Evolutionary conservation across 768 basidiomycete genomes (phyloP).

Genomic region (Mycena chlorophos): DNA sequence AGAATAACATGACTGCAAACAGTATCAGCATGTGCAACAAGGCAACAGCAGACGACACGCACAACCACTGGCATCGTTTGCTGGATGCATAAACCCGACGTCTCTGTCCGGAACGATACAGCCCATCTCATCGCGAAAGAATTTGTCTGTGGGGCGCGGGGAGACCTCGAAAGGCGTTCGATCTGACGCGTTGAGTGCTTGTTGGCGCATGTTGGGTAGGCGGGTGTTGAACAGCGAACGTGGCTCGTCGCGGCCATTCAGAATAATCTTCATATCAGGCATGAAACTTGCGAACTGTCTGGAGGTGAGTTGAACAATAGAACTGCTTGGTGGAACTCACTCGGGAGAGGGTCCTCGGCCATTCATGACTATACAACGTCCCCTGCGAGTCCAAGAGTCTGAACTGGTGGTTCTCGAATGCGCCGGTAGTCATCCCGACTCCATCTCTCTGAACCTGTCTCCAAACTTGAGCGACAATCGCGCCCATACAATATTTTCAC

Average conservation of each 20-base stretch:
- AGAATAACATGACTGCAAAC: background rate
- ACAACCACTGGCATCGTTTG: slow-evolving; percentile 5
- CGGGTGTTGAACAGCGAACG: slow-evolving; percentile 6
- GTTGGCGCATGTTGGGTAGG: background rate
- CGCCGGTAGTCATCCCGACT: background rate
- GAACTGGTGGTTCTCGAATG: background rate
- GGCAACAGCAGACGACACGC: background rate
- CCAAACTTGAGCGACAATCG: background rate
- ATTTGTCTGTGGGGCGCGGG: background rate
- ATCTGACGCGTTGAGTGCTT: background rate
- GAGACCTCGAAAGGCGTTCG: background rate
- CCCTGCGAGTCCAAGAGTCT: background rate
- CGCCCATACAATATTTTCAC: background rate
- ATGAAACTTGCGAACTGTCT: slow-evolving; percentile 4
- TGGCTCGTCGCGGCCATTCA: slow-evolving; percentile 6
- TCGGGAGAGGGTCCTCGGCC: background rate
- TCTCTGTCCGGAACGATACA: slow-evolving; percentile 1
- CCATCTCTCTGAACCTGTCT: background rate
- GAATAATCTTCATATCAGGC: slow-evolving; percentile 3
- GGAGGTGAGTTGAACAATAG: background rate
- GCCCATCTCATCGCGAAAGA: slow-evolving; percentile 3
- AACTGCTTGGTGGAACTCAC: background rate
- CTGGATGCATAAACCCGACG: background rate
- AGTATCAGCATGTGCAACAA: background rate
- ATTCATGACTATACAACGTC: slow-evolving; percentile 1